These are phyloP conservation scores for Didymella exigua DNA, from an alignment of 2,329 filamentous ascomycete genomes.

Conservation along the genomic window DNA sequence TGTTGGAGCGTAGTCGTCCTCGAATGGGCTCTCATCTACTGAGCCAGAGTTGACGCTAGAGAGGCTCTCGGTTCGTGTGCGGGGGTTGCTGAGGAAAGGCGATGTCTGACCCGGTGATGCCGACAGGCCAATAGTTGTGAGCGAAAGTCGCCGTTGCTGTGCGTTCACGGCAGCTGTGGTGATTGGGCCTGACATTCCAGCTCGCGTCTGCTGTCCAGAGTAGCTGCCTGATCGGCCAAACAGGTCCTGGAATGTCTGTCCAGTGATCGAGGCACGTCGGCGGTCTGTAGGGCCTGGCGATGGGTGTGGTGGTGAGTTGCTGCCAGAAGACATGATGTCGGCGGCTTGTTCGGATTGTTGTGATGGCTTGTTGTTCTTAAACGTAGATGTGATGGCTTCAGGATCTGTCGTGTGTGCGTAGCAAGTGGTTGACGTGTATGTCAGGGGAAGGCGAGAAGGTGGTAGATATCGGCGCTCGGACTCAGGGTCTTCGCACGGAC, in stretches of 20 bases:
- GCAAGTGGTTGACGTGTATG: conserved; percentile 1
- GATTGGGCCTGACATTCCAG: conserved; percentile 53
- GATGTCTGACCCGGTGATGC: conserved; percentile 52
- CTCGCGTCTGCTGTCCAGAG: conserved; percentile 37
- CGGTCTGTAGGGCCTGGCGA: conserved; percentile 45
- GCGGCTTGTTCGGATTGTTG: conserved; percentile 6
- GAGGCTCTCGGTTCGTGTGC: conserved; percentile 54
- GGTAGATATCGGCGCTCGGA: conserved; percentile 33
- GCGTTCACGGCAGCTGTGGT: conserved; percentile 56
- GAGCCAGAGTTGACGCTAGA: conserved; percentile 54
- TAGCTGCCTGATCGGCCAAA: conserved; percentile 50
- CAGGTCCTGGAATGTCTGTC: conserved; percentile 56
- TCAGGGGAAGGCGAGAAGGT: conserved; percentile 21
- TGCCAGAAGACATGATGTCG: conserved; percentile 47
- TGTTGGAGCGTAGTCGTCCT: conserved; percentile 61
- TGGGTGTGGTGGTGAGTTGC: conserved; percentile 48
- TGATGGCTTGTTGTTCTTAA: not conserved
- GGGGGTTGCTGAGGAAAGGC: conserved; percentile 46
- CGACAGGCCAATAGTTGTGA: conserved; percentile 57
- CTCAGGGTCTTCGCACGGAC: conserved; percentile 23
- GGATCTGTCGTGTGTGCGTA: not conserved
- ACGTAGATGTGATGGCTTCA: not conserved
- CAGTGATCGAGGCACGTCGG: conserved; percentile 56
- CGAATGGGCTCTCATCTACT: conserved; percentile 58
- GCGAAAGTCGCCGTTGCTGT: conserved; percentile 56